phyloP scores from a whole-genome alignment of 2,329 filamentous ascomycete species.

The Neurospora crassa region DNA sequence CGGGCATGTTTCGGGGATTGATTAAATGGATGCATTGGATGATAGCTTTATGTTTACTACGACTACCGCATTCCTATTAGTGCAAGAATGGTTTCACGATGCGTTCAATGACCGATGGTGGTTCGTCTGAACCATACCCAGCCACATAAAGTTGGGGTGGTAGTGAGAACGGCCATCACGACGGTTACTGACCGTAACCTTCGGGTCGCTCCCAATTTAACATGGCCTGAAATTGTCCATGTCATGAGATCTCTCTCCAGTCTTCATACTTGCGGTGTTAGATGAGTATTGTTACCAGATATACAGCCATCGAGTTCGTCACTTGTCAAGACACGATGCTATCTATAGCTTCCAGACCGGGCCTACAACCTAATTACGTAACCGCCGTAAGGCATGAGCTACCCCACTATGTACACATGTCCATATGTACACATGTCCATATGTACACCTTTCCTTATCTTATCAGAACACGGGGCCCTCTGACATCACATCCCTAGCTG shows the following conservation, averaged over 20 bases:
- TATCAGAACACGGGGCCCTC: neutral
- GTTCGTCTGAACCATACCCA: neutral
- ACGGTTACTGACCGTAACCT: neutral
- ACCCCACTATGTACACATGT: neutral
- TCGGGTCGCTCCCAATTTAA: neutral
- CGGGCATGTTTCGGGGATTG: neutral
- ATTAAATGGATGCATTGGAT: neutral
- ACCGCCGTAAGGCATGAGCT: neutral
- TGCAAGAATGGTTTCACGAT: neutral
- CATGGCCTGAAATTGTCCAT: neutral
- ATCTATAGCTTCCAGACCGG: neutral
- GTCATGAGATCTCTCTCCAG: neutral
- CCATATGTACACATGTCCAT: too few species aligned
- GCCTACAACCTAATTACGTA: neutral
- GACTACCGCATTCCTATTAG: neutral
- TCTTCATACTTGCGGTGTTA: neutral
- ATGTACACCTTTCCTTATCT: neutral
- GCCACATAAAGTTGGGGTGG: neutral
- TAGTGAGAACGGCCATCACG: neutral
- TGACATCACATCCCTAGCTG: neutral
- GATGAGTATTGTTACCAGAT: neutral
- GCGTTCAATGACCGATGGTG: neutral
- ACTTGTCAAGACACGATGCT: neutral
- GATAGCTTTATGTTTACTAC: neutral
- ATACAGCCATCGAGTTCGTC: neutral